Conservation (phyloP, 768 basidiomycete species). For the Pulveroboletus sp. region DNA sequence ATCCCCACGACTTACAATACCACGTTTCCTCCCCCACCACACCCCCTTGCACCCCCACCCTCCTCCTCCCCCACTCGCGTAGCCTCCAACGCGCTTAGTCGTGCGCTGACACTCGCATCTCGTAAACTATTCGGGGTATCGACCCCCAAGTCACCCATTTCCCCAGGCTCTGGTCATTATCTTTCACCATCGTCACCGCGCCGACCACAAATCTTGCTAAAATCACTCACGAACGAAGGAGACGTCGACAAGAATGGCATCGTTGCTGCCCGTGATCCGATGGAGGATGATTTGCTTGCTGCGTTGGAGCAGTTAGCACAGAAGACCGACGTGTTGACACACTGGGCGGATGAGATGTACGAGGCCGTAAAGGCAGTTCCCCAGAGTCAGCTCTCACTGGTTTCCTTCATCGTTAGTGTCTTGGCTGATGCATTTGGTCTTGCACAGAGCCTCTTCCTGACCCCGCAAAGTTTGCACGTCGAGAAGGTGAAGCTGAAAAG, state of each 20-base stretch:
- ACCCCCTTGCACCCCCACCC: constrained; percentile 46
- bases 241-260: constrained; percentile 23
- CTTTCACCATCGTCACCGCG: constrained; percentile 52
- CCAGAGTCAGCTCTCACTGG: constrained; percentile 53
- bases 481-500: constrained; percentile 68
- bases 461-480: constrained; percentile 66
- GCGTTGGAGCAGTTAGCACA: constrained; percentile 86
- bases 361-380: constrained; percentile 82
- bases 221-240: constrained; percentile 32
- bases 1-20: constrained; percentile 32
- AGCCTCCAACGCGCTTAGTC: constrained; percentile 69
- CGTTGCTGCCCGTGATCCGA: constrained; percentile 47
- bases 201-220: constrained; percentile 48
- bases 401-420: background rate
- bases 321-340: constrained; percentile 90
- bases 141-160: constrained; percentile 35
- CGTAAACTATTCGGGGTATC: constrained; percentile 73
- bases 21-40: constrained; percentile 66
- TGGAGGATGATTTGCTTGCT: constrained; percentile 81
- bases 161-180: constrained; percentile 33
- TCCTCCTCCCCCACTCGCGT: constrained; percentile 66
- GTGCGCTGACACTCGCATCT: constrained; percentile 74
- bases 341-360: constrained; percentile 94
- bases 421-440: constrained; percentile 1
- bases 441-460: constrained; percentile 71